Evolutionary conservation across 176 grass and related monocot species (phyloP), one percentile per base, ranked within the genome.

Genomic region (Hyparrhenia diplandra): DNA sequence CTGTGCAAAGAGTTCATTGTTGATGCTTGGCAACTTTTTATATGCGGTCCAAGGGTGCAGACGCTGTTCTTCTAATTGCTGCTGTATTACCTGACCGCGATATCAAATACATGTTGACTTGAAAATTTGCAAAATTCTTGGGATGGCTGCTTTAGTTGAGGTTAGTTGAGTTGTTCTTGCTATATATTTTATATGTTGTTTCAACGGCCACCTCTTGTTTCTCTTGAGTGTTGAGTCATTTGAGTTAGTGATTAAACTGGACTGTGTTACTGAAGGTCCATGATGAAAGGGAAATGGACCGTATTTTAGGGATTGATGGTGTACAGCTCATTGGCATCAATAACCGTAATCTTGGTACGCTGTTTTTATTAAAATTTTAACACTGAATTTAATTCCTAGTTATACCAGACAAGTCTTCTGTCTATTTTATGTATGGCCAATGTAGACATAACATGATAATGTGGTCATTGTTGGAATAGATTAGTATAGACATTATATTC

Each of bases 11-110:
- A 98, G 76, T 98, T 98, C 71, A 98, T 98, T 46, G 47, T 98
- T 84, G 95, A 98, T 91, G 92, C 95, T 8, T 95, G 92, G 95
- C 95, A 98, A 88, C 89, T 98, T 83, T 93, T 79, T 93, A 98
- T 77, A 92, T 92, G 41, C 86, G 95, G 67, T 92, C 79, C 37
- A 98, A 98, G 73, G 90, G 95, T 79, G 95, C 95, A 54, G 95
- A 98, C 51, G 95, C 90, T 37, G 78, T 98, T 89, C 91, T 98
- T 78, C 88, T 98, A 62, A 98, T 98, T 89, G 92, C 92, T 65
- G 86, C 92, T 80, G 86, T 98, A 28, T 87, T 98, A 80, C 92
- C 92, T 84, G 84, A 94, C 84, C 83, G 37, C 21, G 92, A 98
- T 93, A 98, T 98, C 81, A 95, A 93, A 32, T 98, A 98, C 76